A percentile compares a stretch with the other conserved stretches of the same genome.
phyloP scores from a whole-genome alignment of 257 asterid genomes.

The Gardenia jasminoides region DNA sequence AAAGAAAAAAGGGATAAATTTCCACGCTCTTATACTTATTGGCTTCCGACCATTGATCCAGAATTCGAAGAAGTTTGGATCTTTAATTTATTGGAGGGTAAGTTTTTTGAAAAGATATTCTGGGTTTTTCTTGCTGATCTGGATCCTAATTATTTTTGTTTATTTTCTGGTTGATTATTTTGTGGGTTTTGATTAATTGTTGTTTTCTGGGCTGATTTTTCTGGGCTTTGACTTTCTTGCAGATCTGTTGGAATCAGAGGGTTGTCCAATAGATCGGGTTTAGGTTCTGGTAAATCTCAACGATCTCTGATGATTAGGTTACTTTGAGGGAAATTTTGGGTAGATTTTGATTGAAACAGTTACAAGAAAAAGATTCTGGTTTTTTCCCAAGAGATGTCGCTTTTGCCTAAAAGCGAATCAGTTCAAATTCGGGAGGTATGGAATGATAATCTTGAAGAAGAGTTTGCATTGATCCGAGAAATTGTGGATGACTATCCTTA shows the following conservation, averaged over 20 bases:
- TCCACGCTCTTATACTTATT: background rate
- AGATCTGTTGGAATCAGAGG: slow-evolving; percentile 35
- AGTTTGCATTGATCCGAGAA: slow-evolving; percentile 55
- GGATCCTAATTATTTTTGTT: background rate
- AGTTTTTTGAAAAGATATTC: background rate
- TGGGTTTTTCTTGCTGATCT: background rate
- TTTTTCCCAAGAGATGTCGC: slow-evolving; percentile 46
- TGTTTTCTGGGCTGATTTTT: slow-evolving; percentile 2
- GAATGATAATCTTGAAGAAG: slow-evolving; percentile 69
- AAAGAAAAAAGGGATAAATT: background rate
- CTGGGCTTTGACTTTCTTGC: slow-evolving; percentile 22
- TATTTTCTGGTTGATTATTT: background rate
- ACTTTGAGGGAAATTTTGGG: background rate
- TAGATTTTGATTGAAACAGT: background rate
- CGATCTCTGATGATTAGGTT: slow-evolving; percentile 8
- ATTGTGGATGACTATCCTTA: slow-evolving; percentile 64
- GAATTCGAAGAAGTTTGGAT: slow-evolving; percentile 16
- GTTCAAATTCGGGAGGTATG: slow-evolving; percentile 77
- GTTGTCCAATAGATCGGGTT: slow-evolving; percentile 17
- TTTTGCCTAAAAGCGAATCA: slow-evolving; percentile 55
- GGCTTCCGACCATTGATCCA: slow-evolving; percentile 5
- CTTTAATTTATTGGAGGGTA: slow-evolving; percentile 23
- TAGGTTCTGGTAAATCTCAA: slow-evolving; percentile 8
- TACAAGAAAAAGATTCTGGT: slow-evolving; percentile 13
- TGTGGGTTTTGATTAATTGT: slow-evolving; percentile 11